phyloP scores from a whole-genome alignment of 805 yeast species.

The Metschnikowia baotianmanensis region DNA sequence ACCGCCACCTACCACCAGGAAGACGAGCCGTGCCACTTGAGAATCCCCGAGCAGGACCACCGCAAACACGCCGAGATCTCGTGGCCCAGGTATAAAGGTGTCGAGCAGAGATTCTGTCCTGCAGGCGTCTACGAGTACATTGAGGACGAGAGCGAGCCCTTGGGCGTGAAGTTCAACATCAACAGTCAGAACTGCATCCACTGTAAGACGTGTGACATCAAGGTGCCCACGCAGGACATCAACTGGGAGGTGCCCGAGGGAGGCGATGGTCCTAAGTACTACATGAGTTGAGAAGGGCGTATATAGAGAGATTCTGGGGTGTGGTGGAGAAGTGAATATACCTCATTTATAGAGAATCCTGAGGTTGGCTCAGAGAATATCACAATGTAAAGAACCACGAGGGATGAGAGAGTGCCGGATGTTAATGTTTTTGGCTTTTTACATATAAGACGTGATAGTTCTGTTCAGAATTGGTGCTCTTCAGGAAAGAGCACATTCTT shows the following conservation, averaged over 20 bases:
- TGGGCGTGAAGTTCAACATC: conserved; percentile 84
- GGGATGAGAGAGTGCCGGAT: too few species aligned
- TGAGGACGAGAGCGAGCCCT: conserved; percentile 55
- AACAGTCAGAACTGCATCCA: conserved; percentile 97
- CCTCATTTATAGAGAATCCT: too few species aligned
- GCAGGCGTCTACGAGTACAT: conserved; percentile 97
- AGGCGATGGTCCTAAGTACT: conserved; percentile 97
- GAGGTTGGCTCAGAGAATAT: not conserved
- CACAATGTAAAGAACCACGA: not conserved
- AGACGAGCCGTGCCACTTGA: conserved; percentile 85
- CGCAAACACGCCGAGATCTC: conserved; percentile 63
- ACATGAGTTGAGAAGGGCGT: conserved; percentile 57
- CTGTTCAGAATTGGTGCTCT: too few species aligned
- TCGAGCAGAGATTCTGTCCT: conserved; percentile 93
- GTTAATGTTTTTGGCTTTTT: too few species aligned
- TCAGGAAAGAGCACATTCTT: too few species aligned
- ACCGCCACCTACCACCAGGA: conserved; percentile 97
- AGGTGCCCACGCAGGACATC: conserved; percentile 92
- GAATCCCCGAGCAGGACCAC: conserved; percentile 58
- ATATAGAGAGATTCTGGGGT: not conserved
- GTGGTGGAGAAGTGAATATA: not conserved
- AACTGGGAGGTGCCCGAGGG: conserved; percentile 99
- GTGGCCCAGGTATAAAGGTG: conserved; percentile 78
- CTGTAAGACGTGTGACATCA: conserved; percentile 97
- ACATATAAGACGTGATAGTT: too few species aligned